Conservation (phyloP, 805 yeast species). For the Myxozyma neotropica region DNA sequence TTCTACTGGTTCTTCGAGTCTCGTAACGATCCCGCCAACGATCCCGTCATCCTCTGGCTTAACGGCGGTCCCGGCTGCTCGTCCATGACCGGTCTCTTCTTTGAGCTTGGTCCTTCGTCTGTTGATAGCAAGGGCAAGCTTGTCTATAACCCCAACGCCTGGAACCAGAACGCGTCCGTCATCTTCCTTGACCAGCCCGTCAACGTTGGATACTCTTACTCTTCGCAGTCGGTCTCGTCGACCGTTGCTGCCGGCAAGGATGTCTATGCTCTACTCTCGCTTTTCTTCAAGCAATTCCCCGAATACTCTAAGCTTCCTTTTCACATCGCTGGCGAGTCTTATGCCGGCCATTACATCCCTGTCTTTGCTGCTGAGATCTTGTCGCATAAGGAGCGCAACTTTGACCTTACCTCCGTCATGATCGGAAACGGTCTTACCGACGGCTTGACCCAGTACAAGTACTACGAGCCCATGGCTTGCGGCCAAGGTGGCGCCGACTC, state of each 20-base stretch:
- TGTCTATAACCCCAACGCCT: conserved; percentile 76
- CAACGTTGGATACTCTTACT: conserved; percentile 87
- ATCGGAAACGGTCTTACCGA: conserved; percentile 95
- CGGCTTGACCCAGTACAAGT: conserved; percentile 72
- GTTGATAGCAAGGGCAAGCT: conserved; percentile 69
- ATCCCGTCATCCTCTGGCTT: conserved; percentile 87
- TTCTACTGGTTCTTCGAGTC: conserved; percentile 92
- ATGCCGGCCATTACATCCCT: conserved; percentile 94
- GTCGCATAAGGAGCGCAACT: conserved; percentile 50
- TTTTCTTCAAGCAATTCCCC: conserved; percentile 84
- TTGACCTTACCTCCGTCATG: conserved; percentile 73
- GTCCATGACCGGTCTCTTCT: conserved; percentile 82
- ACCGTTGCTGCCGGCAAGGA: conserved; percentile 86
- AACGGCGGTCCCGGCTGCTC: conserved; percentile 97
- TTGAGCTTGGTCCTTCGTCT: conserved; percentile 88
- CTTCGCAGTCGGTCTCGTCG: conserved; percentile 60
- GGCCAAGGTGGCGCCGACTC: conserved; percentile 82
- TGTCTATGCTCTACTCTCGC: conserved; percentile 77
- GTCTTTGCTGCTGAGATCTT: conserved; percentile 63
- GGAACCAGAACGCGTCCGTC: conserved; percentile 90
- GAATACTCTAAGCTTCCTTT: conserved; percentile 54
- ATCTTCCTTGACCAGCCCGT: conserved; percentile 94
- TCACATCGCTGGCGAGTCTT: conserved; percentile 92
- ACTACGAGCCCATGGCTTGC: conserved; percentile 93
- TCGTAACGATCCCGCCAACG: conserved; percentile 80